Conservation (phyloP, 23 red algal species). For the Gracilaria gracilis region DNA sequence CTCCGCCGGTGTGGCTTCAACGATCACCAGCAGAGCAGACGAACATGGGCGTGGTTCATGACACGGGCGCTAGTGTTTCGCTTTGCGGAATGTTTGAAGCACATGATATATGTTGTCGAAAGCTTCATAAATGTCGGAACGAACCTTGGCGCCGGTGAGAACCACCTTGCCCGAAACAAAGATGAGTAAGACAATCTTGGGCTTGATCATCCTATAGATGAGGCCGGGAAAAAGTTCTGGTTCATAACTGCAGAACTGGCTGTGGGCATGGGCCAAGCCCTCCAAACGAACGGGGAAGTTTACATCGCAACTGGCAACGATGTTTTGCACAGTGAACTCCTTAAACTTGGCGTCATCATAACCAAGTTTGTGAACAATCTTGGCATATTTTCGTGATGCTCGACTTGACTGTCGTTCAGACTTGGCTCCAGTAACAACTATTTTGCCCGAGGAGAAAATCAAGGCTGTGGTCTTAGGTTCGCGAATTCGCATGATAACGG, state of each 20-base stretch:
- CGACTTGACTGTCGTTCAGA: conserved; percentile 87
- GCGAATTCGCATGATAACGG: conserved; percentile 98
- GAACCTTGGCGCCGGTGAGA: conserved; percentile 95
- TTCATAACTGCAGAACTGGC: conserved; percentile 95
- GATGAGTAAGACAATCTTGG: conserved; percentile 97
- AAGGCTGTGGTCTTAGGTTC: conserved; percentile 98
- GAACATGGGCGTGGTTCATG: background rate
- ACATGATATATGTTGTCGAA: conserved; percentile 96
- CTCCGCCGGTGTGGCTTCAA: background rate
- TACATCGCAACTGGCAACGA: conserved; percentile 95
- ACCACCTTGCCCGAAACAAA: conserved; percentile 99
- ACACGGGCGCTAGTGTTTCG: conserved; percentile 12
- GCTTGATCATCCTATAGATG: conserved; percentile 97
- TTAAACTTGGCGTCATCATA: conserved; percentile 94
- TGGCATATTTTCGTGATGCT: conserved; percentile 94
- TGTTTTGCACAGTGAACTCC: conserved; percentile 98
- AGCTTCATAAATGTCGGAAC: conserved; percentile 90
- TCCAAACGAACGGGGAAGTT: conserved; percentile 98
- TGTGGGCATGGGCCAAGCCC: conserved; percentile 88
- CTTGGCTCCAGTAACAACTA: conserved; percentile 97
- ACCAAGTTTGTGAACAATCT: conserved; percentile 96
- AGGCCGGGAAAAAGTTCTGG: conserved; percentile 99
- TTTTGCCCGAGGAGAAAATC: conserved; percentile 98
- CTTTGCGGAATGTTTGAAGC: conserved; percentile 88
- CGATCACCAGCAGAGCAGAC: background rate